These are phyloP conservation scores for Letharia lupina DNA, from an alignment of 495 filamentous ascomycete species.

Conservation along the genomic window DNA sequence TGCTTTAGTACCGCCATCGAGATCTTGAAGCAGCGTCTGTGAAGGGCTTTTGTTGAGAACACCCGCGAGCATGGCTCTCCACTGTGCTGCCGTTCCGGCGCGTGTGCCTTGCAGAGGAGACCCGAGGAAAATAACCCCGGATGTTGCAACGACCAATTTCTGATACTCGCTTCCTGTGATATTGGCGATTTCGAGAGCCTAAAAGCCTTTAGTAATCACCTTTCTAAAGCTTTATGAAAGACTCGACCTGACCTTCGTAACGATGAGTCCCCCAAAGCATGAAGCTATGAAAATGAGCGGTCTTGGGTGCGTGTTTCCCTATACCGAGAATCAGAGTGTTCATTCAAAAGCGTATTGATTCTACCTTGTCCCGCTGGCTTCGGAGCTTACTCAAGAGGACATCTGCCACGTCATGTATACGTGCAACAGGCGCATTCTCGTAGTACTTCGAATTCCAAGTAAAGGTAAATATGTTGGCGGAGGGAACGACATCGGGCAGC, in stretches of 20 bases:
- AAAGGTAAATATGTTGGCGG: not conserved
- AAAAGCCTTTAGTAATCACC: not conserved
- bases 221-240: not conserved
- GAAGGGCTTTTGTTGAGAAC: not conserved
- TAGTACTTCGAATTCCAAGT: conserved; percentile 8
- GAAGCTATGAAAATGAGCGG: conserved; percentile 5
- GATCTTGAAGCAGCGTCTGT: not conserved
- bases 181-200: not conserved
- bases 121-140: conserved; percentile 3
- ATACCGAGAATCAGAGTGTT: not conserved
- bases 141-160: conserved; percentile 9
- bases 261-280: conserved; percentile 1
- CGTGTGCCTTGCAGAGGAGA: conserved; percentile 10
- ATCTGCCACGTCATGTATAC: conserved; percentile 5
- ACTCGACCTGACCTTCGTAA: not conserved
- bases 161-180: conserved; percentile 1
- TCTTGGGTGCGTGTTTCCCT: not conserved
- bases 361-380: not conserved
- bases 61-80: conserved; percentile 1
- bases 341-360: not conserved
- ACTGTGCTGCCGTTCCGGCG: conserved; percentile 5
- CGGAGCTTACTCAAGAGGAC: conserved; percentile 1
- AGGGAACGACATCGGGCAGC: not conserved
- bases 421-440: not conserved
- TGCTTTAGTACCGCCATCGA: not conserved